phyloP scores from a whole-genome alignment of 2,329 filamentous ascomycete genomes.

The Pseudopithomyces chartarum region DNA sequence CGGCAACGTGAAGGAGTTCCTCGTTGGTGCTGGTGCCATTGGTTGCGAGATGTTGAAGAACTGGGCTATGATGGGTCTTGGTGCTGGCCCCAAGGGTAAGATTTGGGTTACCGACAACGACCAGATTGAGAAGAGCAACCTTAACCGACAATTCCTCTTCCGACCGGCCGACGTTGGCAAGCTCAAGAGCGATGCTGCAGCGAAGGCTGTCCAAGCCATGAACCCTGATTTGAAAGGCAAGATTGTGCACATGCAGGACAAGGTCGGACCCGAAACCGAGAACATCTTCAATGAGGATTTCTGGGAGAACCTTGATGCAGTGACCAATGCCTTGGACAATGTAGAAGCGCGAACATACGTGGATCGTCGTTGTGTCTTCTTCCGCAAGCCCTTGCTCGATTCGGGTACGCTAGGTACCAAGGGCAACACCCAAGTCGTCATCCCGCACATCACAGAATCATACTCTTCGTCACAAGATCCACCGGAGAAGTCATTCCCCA shows the following conservation, averaged over 20 bases:
- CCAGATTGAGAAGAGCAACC: slow-evolving; percentile 97
- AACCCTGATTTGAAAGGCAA: slow-evolving; percentile 90
- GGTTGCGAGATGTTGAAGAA: slow-evolving; percentile 99
- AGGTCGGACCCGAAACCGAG: slow-evolving; percentile 90
- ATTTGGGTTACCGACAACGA: slow-evolving; percentile 98
- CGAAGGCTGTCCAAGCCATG: slow-evolving; percentile 89
- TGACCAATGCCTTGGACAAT: slow-evolving; percentile 97
- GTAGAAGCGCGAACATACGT: slow-evolving; percentile 97
- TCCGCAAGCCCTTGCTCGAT: slow-evolving; percentile 94
- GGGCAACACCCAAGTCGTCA: slow-evolving; percentile 95
- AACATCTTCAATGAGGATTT: slow-evolving; percentile 93
- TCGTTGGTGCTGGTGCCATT: slow-evolving; percentile 95
- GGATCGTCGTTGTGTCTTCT: slow-evolving; percentile 95
- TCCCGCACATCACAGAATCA: slow-evolving; percentile 90
- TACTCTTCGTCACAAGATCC: slow-evolving; percentile 98
- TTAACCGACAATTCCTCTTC: slow-evolving; percentile 97
- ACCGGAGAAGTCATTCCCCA: slow-evolving; percentile 97
- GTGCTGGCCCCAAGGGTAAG: slow-evolving; percentile 82
- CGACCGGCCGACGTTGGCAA: slow-evolving; percentile 89
- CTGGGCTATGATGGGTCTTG: slow-evolving; percentile 98
- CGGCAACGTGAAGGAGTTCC: slow-evolving; percentile 85
- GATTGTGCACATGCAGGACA: slow-evolving; percentile 83
- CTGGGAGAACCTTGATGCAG: slow-evolving; percentile 84
- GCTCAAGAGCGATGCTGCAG: slow-evolving; percentile 95
- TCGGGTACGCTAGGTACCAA: slow-evolving; percentile 98